Evolutionary conservation across 225 moss, liverwort and hornwort species (phyloP), one percentile per base, ranked within the genome.

Genomic region (Takakia lepidozioides): DNA sequence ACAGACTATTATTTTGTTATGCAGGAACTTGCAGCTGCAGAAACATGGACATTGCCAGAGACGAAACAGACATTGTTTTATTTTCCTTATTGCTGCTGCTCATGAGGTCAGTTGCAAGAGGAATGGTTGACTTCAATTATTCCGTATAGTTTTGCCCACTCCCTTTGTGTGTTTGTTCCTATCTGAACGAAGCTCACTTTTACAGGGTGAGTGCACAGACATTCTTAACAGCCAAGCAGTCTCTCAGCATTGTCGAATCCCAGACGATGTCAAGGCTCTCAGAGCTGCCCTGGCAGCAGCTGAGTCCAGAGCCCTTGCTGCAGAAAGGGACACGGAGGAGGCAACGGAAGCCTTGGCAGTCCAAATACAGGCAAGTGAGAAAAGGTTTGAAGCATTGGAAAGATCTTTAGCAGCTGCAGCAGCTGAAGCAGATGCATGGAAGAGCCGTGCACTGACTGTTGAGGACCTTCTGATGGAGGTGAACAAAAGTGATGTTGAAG

Each of bases 341-440:
- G 84, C 77, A 23, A 66, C 84, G 45, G 68, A 62, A 66, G 78
- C 75, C 0, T 78, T 62, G 32, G 73, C 46, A 68, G 78, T 59
- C 55, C 58, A 67, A 28, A 59, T 58, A 27, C 67, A 63, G 46
- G 73, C 62, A n/a, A 50, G 62, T 19, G 67, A 73, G 51, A 63
- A 59, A 28, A 70, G 74, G 69, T 65, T 32, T 49, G 81, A 88
- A 62, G 81, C 78, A 34, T 22, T 84, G 42, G 84, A 82, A 61
- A 73, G 62, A 54, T 84, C 88, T 19, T 60, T 88, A 57, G 52
- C 57, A 44, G 78, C 81, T 37, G 78, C 78, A 61, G 84, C 81
- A 49, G 48, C 46, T 49, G 69, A 63, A 30, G 81, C 68, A 32
- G 65, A 66, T 63, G 75, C 88, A 44, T 88, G 88, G 88, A 84